Evolutionary conservation across 2,329 filamentous ascomycete genomes (phyloP).

Genomic region (Penicillium digitatum): DNA sequence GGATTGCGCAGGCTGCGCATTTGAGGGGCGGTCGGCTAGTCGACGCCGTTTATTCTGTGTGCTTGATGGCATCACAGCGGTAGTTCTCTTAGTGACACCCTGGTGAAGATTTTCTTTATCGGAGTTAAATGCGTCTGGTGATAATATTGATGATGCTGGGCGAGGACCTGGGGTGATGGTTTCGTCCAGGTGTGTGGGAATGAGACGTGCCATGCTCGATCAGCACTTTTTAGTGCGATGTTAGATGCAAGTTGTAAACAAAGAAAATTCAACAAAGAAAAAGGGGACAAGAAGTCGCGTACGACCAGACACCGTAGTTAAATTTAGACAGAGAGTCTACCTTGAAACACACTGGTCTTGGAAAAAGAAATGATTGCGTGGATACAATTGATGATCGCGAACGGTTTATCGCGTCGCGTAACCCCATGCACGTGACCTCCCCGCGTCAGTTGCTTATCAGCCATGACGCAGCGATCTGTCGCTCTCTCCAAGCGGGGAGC

Average conservation of each 20-base stretch:
- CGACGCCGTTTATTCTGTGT: slow-evolving; percentile 45
- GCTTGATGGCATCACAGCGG: slow-evolving; percentile 9
- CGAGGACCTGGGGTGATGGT: slow-evolving; percentile 7
- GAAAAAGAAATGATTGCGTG: neutral
- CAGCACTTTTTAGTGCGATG: slow-evolving; percentile 16
- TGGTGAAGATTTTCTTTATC: slow-evolving; percentile 49
- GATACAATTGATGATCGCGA: neutral
- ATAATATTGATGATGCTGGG: slow-evolving; percentile 33
- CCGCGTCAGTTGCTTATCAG: slow-evolving; percentile 6
- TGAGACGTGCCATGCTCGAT: slow-evolving; percentile 29
- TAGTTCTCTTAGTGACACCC: slow-evolving; percentile 41
- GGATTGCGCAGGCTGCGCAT: slow-evolving; percentile 16
- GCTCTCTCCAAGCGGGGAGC: neutral
- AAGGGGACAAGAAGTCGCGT: neutral
- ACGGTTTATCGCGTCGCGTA: slow-evolving; percentile 9
- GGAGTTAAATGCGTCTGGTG: slow-evolving; percentile 38
- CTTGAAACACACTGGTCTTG: neutral
- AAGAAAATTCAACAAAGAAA: slow-evolving; percentile 2
- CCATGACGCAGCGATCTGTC: slow-evolving; percentile 7
- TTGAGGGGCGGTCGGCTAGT: slow-evolving; percentile 35
- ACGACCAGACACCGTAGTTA: neutral
- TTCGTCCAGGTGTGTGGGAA: slow-evolving; percentile 17
- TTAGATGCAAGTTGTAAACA: slow-evolving; percentile 3
- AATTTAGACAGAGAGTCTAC: neutral
- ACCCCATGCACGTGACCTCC: slow-evolving; percentile 11